Evolutionary conservation across 2,329 filamentous ascomycete species (phyloP), one percentile per base, ranked within the genome.

Genomic region (Aspergillus vadensis): DNA sequence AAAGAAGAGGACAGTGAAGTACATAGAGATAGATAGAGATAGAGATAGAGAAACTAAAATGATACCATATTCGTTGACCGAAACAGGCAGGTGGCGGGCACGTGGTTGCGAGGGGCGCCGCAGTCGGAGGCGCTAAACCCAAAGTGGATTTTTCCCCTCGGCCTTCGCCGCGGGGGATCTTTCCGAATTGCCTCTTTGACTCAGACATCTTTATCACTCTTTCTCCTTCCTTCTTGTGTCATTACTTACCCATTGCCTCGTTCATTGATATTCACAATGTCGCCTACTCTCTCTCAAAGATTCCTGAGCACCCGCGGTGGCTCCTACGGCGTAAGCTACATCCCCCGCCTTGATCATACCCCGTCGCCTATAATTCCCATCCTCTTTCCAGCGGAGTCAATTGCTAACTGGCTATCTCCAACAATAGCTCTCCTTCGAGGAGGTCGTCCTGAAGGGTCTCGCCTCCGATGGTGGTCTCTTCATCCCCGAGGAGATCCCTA

Each of bases 381-480:
- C 39, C 8, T 19, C 43, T 6, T n/a, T 5, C 19, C 4, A 23
- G 9, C 5, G 5, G 12, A 55, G 32, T 39, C 49, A 32, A 52
- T 61, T 12, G 59, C 62, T 68, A 52, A 67, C 51, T n/a, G 25
- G 41, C 8, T 32, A 12, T 19, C n/a, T 5, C 12, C 32, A 9
- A 62, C 0, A 44, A 32, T 59, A 76, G 74, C 70, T 96, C 68
- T 93, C 91, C 55, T 97, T 97, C 76, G 93, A 97, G 78, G 88
- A 92, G 57, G 92, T 92, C 50, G 92, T 97, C 43, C 83, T 97
- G 66, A 96, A 96, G 77, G 92, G 92, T 48, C 87, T 97, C 59
- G 92, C 92, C 60, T 83, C 86, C 49, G 93, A 97, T 72, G 91
- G 92, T 60, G 93, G 93, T 56, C 87, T 97, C 27, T 97, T 94